Evolutionary conservation across 441 rosid species (phyloP).

Genomic region (Geranium incanum): DNA sequence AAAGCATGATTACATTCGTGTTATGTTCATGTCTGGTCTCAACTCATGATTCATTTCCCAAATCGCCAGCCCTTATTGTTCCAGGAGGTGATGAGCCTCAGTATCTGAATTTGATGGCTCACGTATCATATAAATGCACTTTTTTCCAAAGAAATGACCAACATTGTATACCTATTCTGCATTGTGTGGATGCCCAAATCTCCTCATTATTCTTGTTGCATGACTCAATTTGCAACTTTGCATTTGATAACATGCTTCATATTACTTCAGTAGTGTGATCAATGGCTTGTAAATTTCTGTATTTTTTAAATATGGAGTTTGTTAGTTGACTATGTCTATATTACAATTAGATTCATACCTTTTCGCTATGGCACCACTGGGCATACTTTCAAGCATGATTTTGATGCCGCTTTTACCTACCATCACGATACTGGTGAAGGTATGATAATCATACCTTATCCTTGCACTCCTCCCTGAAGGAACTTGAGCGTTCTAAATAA

Average conservation of each 20-base stretch:
- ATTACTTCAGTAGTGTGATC: not conserved
- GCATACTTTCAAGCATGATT: constrained; percentile 10
- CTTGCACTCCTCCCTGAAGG: not conserved
- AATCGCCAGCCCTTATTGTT: no score
- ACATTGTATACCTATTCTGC: not conserved
- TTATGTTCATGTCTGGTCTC: no score
- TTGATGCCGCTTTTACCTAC: constrained; percentile 8
- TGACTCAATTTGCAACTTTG: not conserved
- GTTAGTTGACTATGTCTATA: not conserved
- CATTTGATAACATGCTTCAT: not conserved
- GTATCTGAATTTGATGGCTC: not conserved
- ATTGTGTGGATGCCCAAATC: not conserved
- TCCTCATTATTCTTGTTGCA: not conserved
- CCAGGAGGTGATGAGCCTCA: not conserved
- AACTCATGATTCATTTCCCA: no score
- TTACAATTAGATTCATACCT: constrained; percentile 1
- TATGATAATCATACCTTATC: constrained; percentile 8
- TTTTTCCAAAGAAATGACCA: not conserved
- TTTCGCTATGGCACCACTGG: constrained; percentile 10
- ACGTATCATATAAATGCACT: not conserved
- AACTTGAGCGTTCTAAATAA: not conserved
- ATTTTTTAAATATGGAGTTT: not conserved
- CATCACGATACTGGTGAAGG: not conserved
- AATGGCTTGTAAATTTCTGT: no score
- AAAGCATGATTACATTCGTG: no score